These are phyloP conservation scores for Botrytis squamosa DNA, from an alignment of 2,329 filamentous ascomycete genomes.

Conservation along the genomic window DNA sequence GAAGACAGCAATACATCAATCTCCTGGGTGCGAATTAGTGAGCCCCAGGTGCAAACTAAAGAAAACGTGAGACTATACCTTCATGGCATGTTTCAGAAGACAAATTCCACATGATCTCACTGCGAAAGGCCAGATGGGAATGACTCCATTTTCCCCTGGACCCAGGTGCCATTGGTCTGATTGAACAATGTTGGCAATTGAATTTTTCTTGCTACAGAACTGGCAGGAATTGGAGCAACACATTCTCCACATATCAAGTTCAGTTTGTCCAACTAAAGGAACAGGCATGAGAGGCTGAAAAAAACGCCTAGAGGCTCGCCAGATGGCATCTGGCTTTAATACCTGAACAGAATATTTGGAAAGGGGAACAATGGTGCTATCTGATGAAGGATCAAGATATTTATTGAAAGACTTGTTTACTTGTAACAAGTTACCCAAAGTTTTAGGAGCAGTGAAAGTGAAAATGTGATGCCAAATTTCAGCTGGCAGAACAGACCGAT, in stretches of 20 bases:
- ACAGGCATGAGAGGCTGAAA: constrained; percentile 67
- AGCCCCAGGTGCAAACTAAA: constrained; percentile 15
- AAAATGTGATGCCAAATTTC: constrained; percentile 72
- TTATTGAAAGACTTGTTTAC: constrained; percentile 66
- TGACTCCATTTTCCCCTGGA: constrained; percentile 59
- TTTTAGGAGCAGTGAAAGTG: constrained; percentile 60
- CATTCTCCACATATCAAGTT: constrained; percentile 76
- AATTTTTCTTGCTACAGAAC: constrained; percentile 55
- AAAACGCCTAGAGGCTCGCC: constrained; percentile 65
- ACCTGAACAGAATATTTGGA: constrained; percentile 38
- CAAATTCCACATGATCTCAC: constrained; percentile 66
- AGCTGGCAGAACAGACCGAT: constrained; percentile 48
- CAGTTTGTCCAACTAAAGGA: constrained; percentile 62
- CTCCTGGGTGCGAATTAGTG: constrained; percentile 54
- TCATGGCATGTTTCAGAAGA: constrained; percentile 58
- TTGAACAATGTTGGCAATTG: constrained; percentile 33
- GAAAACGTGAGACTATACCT: constrained; percentile 51
- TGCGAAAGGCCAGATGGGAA: constrained; percentile 70
- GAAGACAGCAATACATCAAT: constrained; percentile 65
- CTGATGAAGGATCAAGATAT: constrained; percentile 54
- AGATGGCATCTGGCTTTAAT: constrained; percentile 64
- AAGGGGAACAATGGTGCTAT: constrained; percentile 40
- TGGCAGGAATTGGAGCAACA: constrained; percentile 64
- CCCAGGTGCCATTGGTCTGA: constrained; percentile 56
- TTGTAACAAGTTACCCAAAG: constrained; percentile 62